These are phyloP conservation scores for Aphanomyces stellatus DNA, from an alignment of 352 stramenopile genomes.

Conservation along the genomic window DNA sequence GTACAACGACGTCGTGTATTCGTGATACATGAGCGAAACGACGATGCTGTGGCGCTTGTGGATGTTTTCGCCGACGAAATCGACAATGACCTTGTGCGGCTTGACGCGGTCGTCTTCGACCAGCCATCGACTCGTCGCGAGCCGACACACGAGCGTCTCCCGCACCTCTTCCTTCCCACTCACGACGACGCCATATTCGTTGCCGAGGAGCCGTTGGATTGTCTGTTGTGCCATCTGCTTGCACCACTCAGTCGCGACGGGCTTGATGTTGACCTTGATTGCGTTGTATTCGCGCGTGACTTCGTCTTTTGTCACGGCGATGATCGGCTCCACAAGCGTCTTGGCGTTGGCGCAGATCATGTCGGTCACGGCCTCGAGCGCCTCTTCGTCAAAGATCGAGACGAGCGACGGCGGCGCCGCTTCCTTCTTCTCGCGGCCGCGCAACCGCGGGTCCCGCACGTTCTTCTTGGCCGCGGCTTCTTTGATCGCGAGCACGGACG, in stretches of 20 bases:
- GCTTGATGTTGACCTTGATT: conserved; percentile 67
- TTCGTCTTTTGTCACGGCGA: conserved; percentile 56
- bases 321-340: conserved; percentile 65
- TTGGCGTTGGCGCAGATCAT: conserved; percentile 76
- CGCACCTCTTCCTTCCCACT: conserved; percentile 51
- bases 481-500: conserved; percentile 53
- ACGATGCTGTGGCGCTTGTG: conserved; percentile 14
- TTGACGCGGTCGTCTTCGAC: conserved; percentile 21
- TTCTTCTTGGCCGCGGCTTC: conserved; percentile 17
- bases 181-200: conserved; percentile 62
- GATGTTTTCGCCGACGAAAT: conserved; percentile 14
- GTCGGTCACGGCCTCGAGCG: conserved; percentile 53
- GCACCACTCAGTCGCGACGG: conserved; percentile 45
- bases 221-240: conserved; percentile 64
- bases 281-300: conserved; percentile 31
- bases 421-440: conserved; percentile 23
- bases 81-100: conserved; percentile 8
- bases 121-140: conserved; percentile 56
- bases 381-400: conserved; percentile 56
- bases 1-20: conserved; percentile 14
- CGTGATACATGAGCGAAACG: conserved; percentile 13
- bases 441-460: conserved; percentile 53
- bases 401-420: conserved; percentile 44
- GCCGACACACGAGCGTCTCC: conserved; percentile 54
- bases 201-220: conserved; percentile 59